phyloP scores from a whole-genome alignment of 768 basidiomycete species.

The Boletus rufocinnamomeus region DNA sequence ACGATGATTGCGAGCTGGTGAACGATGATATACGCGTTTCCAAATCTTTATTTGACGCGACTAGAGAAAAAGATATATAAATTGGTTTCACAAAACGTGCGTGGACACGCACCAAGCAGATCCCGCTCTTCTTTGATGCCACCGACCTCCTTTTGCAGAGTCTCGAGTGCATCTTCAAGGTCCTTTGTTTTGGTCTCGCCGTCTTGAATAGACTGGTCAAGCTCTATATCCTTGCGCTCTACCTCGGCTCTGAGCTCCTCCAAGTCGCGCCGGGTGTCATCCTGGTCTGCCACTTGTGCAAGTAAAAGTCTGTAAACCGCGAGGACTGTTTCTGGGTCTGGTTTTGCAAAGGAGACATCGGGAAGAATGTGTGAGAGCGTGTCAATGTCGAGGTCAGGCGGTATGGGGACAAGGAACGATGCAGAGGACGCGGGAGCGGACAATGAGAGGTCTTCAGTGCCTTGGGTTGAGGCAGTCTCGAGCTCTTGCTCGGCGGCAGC shows the following conservation, averaged over 20 bases:
- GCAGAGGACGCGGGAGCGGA: slow-evolving; percentile 10
- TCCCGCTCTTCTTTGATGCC: slow-evolving; percentile 63
- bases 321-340: slow-evolving; percentile 60
- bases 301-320: slow-evolving; percentile 63
- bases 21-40: slow-evolving; percentile 59
- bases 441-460: slow-evolving; percentile 38
- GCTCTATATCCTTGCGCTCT: slow-evolving; percentile 76
- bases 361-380: slow-evolving; percentile 61
- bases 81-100: slow-evolving; percentile 1
- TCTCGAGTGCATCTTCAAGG: slow-evolving; percentile 53
- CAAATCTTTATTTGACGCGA: slow-evolving; percentile 46
- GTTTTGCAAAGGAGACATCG: slow-evolving; percentile 54
- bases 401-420: slow-evolving; percentile 47
- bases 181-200: slow-evolving; percentile 63
- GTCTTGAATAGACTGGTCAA: slow-evolving; percentile 84
- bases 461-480: slow-evolving; percentile 36
- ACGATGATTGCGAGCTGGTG: slow-evolving; percentile 58
- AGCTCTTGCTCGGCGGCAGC: slow-evolving; percentile 34
- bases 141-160: slow-evolving; percentile 55
- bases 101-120: slow-evolving; percentile 56
- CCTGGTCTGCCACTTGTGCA: slow-evolving; percentile 55
- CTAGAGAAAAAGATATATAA: slow-evolving; percentile 35
- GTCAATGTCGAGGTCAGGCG: slow-evolving; percentile 68
- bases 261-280: slow-evolving; percentile 58
- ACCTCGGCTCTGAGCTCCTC: slow-evolving; percentile 70